Conservation (phyloP, 441 rosid species). For the Cnidoscolus chayamansa region DNA sequence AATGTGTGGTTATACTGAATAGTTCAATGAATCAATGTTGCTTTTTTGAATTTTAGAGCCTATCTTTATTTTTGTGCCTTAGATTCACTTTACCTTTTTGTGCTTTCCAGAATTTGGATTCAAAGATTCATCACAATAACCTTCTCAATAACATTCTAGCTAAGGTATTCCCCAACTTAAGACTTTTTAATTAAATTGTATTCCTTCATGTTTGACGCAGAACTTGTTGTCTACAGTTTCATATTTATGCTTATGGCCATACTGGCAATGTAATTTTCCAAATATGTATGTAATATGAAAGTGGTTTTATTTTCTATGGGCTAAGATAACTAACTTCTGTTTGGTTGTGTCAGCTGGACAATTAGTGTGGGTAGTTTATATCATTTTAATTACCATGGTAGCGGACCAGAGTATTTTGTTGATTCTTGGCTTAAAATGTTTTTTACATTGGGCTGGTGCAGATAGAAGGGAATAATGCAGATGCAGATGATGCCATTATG, state of each 20-base stretch:
- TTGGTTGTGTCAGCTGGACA: neutral
- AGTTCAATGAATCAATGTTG: neutral
- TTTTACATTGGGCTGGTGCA: slow-evolving; percentile 30
- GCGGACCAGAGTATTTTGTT: neutral
- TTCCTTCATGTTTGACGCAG: neutral
- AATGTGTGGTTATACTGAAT: neutral
- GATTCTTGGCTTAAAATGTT: slow-evolving; percentile 3
- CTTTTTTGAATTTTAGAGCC: neutral
- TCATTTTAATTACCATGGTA: neutral
- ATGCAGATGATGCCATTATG: slow-evolving; percentile 80
- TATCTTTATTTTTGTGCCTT: neutral
- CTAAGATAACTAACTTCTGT: neutral
- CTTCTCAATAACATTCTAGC: slow-evolving; percentile 88
- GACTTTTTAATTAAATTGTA: neutral
- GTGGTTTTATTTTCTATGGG: neutral
- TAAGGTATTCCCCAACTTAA: slow-evolving; percentile 47
- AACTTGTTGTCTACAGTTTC: neutral
- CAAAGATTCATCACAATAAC: slow-evolving; percentile 92
- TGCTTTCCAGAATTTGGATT: slow-evolving; percentile 68
- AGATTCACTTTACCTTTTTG: slow-evolving; percentile 14
- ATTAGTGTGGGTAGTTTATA: neutral
- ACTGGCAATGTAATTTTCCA: neutral
- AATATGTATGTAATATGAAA: neutral
- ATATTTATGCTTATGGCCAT: neutral
- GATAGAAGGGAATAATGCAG: slow-evolving; percentile 87